These are phyloP conservation scores for Dendrobium nobile DNA, from an alignment of 106 monocot species.

Conservation along the genomic window DNA sequence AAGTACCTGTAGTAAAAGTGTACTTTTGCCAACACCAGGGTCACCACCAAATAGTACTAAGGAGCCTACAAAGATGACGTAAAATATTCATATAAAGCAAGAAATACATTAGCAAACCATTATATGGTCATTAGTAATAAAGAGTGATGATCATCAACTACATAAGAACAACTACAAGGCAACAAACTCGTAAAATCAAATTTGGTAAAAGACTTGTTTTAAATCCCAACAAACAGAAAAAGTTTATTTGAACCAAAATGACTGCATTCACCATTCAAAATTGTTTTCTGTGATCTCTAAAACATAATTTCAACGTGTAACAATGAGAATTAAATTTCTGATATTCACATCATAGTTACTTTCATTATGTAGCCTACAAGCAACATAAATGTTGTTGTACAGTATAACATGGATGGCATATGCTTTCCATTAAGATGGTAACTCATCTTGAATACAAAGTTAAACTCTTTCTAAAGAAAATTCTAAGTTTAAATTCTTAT, in stretches of 20 bases:
- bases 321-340: background rate
- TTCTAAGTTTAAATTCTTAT: too few species aligned
- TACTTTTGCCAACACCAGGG: constrained; percentile 98
- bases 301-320: background rate
- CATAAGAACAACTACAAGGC: background rate
- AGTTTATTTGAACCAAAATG: background rate
- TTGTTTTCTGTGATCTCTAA: background rate
- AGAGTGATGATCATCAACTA: background rate
- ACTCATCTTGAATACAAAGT: background rate
- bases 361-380: too few species aligned
- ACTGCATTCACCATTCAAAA: background rate
- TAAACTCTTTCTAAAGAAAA: background rate
- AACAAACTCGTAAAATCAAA: background rate
- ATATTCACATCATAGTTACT: too few species aligned
- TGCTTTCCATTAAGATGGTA: background rate
- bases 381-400: too few species aligned
- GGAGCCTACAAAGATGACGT: constrained; percentile 54
- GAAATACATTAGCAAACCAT: background rate
- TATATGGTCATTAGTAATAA: background rate
- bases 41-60: constrained; percentile 96
- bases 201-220: background rate
- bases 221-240: background rate
- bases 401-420: too few species aligned
- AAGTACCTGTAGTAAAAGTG: constrained; percentile 82
- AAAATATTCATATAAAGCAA: background rate